phyloP scores from a whole-genome alignment of 306 rosid genomes.

The Dalbergia cultrata region DNA sequence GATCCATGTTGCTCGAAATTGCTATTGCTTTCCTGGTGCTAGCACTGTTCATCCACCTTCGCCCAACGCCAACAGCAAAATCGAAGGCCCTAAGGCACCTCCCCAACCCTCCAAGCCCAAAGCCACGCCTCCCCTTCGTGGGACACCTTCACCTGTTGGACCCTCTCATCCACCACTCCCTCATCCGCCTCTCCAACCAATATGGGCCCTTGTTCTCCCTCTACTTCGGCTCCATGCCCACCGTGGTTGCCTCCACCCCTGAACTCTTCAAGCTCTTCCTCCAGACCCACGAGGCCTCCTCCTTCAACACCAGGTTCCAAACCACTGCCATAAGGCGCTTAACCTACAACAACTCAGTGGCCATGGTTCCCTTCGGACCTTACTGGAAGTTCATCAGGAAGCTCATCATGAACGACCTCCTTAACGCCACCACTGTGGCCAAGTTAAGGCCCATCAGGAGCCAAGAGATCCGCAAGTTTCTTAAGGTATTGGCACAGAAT shows the following conservation, averaged over 20 bases:
- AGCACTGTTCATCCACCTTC: conserved; percentile 37
- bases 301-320: conserved; percentile 42
- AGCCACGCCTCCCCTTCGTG: conserved; percentile 49
- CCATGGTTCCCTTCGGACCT: conserved; percentile 57
- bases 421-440: conserved; percentile 44
- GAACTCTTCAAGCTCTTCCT: conserved; percentile 55
- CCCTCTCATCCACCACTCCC: conserved; percentile 52
- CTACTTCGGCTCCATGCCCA: conserved; percentile 55
- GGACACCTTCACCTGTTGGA: conserved; percentile 51
- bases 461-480: conserved; percentile 36
- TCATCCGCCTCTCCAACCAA: conserved; percentile 34
- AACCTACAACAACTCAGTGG: conserved; percentile 49
- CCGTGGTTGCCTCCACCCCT: conserved; percentile 51
- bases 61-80: conserved; percentile 40
- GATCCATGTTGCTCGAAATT: conserved; percentile 43
- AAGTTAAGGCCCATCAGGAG: conserved; percentile 42
- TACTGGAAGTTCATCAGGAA: conserved; percentile 60
- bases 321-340: conserved; percentile 42
- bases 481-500: conserved; percentile 40
- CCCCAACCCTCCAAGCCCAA: conserved; percentile 59
- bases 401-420: conserved; percentile 50
- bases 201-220: conserved; percentile 57
- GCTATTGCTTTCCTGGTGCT: background rate
- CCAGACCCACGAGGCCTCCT: conserved; percentile 52
- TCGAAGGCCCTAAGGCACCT: conserved; percentile 46